These are phyloP conservation scores for Tricholoma flavovirens DNA, from an alignment of 768 basidiomycete genomes.

Conservation along the genomic window DNA sequence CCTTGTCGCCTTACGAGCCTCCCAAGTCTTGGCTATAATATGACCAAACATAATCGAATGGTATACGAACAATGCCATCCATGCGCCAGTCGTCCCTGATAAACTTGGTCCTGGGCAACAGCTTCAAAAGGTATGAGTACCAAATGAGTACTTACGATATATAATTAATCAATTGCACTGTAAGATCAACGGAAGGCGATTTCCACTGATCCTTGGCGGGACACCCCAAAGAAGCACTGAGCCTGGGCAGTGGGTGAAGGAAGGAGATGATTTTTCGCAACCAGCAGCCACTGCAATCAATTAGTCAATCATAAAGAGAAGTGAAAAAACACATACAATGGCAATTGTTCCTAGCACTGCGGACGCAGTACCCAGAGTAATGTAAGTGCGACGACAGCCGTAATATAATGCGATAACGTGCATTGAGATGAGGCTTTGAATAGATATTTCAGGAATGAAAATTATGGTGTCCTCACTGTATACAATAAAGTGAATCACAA, in stretches of 20 bases:
- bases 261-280: not conserved
- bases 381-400: not conserved
- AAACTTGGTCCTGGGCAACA: not conserved
- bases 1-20: not conserved
- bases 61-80: not conserved
- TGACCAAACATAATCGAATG: not conserved
- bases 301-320: not conserved
- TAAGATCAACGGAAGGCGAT: not conserved
- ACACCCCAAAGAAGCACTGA: not conserved
- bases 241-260: not conserved
- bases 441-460: not conserved
- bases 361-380: not conserved
- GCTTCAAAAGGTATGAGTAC: not conserved
- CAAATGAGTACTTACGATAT: slow-evolving; percentile 1
- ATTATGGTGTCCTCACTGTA: not conserved
- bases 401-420: not conserved
- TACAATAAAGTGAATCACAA: not conserved
- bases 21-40: slow-evolving; percentile 1
- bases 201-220: not conserved
- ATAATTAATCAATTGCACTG: not conserved
- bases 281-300: not conserved
- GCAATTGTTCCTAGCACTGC: not conserved
- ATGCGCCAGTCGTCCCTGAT: not conserved
- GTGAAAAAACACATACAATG: not conserved
- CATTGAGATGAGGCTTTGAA: not conserved